Conservation (phyloP, 345 rosid genomes). For the Diplotaxis tenuifolia region DNA sequence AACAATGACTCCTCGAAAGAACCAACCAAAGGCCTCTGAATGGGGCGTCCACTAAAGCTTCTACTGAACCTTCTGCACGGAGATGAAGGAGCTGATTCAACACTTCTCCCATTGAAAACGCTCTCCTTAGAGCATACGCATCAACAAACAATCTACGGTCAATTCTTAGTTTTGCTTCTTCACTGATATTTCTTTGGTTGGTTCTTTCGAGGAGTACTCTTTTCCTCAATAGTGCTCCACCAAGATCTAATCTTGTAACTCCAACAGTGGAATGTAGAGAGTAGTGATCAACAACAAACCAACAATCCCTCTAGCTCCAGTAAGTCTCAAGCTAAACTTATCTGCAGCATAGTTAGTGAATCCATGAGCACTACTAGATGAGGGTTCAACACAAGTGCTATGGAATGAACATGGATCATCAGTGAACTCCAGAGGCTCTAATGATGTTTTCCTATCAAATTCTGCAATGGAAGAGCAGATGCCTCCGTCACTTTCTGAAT, state of each 20-base stretch:
- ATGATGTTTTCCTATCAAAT: background rate
- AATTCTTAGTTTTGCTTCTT: slow-evolving; percentile 42
- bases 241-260: slow-evolving; percentile 38
- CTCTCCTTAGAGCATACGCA: slow-evolving; percentile 47
- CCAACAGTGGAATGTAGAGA: slow-evolving; percentile 35
- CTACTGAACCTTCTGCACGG: slow-evolving; percentile 49
- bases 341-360: too few relatives aligned
- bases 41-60: slow-evolving; percentile 71
- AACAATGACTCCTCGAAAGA: slow-evolving; percentile 89
- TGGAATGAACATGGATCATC: too few relatives aligned
- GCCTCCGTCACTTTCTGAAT: slow-evolving; percentile 38
- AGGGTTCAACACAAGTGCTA: too few relatives aligned
- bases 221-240: slow-evolving; percentile 61
- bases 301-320: too few relatives aligned
- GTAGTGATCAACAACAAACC: too few relatives aligned
- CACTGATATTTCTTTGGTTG: slow-evolving; percentile 37
- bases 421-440: slow-evolving; percentile 41
- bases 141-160: slow-evolving; percentile 60
- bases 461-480: slow-evolving; percentile 1
- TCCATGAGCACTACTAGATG: too few relatives aligned
- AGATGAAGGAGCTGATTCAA: slow-evolving; percentile 46
- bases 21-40: slow-evolving; percentile 85
- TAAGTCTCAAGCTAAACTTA: too few relatives aligned
- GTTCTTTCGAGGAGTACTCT: too few relatives aligned
- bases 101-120: slow-evolving; percentile 51